phyloP scores from a whole-genome alignment of 2,329 filamentous ascomycete species.

The Monosporascus cannonballus region DNA sequence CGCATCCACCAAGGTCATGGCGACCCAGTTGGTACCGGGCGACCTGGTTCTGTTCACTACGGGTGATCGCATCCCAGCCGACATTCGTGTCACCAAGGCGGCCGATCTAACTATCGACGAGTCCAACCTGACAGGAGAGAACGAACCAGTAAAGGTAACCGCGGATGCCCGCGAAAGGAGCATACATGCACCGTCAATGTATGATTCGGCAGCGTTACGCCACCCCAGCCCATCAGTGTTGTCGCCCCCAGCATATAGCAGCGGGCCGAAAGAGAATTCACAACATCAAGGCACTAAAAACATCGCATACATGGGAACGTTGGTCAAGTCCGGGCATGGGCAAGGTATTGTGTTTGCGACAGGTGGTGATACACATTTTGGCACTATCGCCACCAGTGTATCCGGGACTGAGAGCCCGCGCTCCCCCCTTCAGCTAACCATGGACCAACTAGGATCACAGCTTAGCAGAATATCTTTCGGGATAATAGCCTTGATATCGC shows the following conservation, averaged over 20 bases:
- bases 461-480: slow-evolving; percentile 95
- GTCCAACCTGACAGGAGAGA: slow-evolving; percentile 94
- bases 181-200: slow-evolving; percentile 17
- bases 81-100: slow-evolving; percentile 87
- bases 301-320: slow-evolving; percentile 95
- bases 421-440: slow-evolving; percentile 88
- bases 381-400: slow-evolving; percentile 88
- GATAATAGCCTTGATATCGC: slow-evolving; percentile 86
- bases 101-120: slow-evolving; percentile 91
- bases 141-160: slow-evolving; percentile 80
- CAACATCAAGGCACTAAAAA: slow-evolving; percentile 73
- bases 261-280: slow-evolving; percentile 57
- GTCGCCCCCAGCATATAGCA: slow-evolving; percentile 49
- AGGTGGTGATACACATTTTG: slow-evolving; percentile 89
- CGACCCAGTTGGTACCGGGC: slow-evolving; percentile 80
- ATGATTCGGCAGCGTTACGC: slow-evolving; percentile 26
- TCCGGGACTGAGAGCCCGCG: slow-evolving; percentile 93
- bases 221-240: slow-evolving; percentile 35
- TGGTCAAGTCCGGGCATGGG: slow-evolving; percentile 91
- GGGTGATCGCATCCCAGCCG: slow-evolving; percentile 91
- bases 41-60: slow-evolving; percentile 93
- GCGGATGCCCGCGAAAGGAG: slow-evolving; percentile 48
- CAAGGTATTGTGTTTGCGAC: slow-evolving; percentile 97
- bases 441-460: slow-evolving; percentile 96
- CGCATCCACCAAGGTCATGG: slow-evolving; percentile 77